Evolutionary conservation across 1,284 basidiomycete genomes (phyloP).

Genomic region (Malassezia furfur): DNA sequence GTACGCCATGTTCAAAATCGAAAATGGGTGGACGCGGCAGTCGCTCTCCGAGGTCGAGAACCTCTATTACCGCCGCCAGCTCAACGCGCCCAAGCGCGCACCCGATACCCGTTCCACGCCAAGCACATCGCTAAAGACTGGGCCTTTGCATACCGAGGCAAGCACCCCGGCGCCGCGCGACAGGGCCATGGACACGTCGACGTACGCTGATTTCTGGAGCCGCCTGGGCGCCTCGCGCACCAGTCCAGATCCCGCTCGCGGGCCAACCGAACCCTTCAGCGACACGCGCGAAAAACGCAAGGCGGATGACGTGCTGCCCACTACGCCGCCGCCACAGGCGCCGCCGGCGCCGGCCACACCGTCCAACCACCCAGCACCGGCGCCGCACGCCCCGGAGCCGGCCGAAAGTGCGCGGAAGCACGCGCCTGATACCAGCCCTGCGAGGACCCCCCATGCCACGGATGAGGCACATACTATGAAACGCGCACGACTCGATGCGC

Average conservation of each 20-base stretch:
- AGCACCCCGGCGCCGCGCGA: background rate
- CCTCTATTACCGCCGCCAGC: slow-evolving; percentile 31
- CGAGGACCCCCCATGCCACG: no score
- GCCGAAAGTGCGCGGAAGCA: no score
- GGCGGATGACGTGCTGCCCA: no score
- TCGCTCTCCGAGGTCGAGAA: slow-evolving; percentile 45
- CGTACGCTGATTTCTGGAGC: slow-evolving; percentile 34
- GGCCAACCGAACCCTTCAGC: background rate
- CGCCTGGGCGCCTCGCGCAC: slow-evolving; percentile 14
- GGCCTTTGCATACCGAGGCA: background rate
- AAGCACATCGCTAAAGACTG: background rate
- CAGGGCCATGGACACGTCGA: background rate
- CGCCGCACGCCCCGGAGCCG: no score
- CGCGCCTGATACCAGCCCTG: no score
- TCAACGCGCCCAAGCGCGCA: background rate
- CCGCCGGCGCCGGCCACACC: no score
- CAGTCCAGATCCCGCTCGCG: background rate
- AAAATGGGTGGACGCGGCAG: slow-evolving; percentile 44
- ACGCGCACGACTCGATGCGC: background rate
- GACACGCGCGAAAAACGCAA: background rate
- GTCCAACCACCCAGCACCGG: no score
- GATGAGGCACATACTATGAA: background rate
- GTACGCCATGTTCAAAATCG: slow-evolving; percentile 43
- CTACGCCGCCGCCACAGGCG: no score
- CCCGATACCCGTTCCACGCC: background rate